A percentile compares a stretch with the other conserved stretches of the same genome.
Evolutionary conservation across 805 yeast species (phyloP).

Genomic region (Kuraishia molischiana): DNA sequence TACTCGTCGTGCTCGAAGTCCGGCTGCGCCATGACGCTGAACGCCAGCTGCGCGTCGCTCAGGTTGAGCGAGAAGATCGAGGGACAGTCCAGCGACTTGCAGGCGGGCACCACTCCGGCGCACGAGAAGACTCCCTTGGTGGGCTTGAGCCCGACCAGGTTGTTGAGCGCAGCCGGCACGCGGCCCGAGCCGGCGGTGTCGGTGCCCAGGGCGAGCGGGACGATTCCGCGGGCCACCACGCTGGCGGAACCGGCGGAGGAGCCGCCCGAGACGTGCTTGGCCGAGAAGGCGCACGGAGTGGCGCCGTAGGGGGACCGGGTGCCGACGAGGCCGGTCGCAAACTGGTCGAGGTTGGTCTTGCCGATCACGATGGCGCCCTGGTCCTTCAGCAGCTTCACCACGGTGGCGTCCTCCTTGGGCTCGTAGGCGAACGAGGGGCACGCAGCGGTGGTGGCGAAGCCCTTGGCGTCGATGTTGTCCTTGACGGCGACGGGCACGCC

Average conservation of each 20-base stretch:
- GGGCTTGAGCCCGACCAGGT: slow-evolving; percentile 87
- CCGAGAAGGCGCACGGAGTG: slow-evolving; percentile 70
- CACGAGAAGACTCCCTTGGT: slow-evolving; percentile 83
- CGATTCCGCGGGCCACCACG: slow-evolving; percentile 82
- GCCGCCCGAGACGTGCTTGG: slow-evolving; percentile 84
- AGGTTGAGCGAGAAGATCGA: slow-evolving; percentile 74
- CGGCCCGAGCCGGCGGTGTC: slow-evolving; percentile 98
- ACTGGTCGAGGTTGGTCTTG: slow-evolving; percentile 92
- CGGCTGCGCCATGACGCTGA: slow-evolving; percentile 59
- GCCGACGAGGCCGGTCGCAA: slow-evolving; percentile 96
- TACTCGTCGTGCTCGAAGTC: slow-evolving; percentile 68
- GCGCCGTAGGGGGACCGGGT: slow-evolving; percentile 92
- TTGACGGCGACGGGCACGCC: slow-evolving; percentile 96
- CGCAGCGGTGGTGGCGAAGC: slow-evolving; percentile 85
- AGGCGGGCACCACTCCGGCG: slow-evolving; percentile 93
- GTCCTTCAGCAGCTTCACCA: slow-evolving; percentile 63
- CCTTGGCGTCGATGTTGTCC: slow-evolving; percentile 86
- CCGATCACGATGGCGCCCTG: slow-evolving; percentile 93
- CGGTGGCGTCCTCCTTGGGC: slow-evolving; percentile 66
- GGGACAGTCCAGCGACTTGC: slow-evolving; percentile 89
- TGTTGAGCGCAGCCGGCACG: slow-evolving; percentile 93
- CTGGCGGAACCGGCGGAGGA: slow-evolving; percentile 95
- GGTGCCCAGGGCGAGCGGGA: slow-evolving; percentile 85
- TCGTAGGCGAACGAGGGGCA: slow-evolving; percentile 75
- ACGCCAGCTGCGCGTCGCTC: slow-evolving; percentile 74